Percentiles rank a stretch among this genome's conserved stretches.
phyloP scores from a whole-genome alignment of 257 asterid species.

The Fraxinus pennsylvanica region DNA sequence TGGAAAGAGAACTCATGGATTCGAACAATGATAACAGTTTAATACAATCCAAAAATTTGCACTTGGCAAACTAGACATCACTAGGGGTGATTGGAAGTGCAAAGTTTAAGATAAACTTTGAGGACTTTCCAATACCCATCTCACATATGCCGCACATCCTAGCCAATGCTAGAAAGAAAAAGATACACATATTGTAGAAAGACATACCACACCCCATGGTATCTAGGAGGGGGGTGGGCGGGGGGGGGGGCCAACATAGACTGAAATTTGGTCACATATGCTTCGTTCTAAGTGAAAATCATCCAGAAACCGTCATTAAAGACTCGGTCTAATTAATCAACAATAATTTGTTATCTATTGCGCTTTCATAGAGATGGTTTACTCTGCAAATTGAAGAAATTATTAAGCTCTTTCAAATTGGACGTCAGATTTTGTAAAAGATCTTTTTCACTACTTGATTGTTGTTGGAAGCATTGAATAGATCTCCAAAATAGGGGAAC shows the following conservation, averaged over 20 bases:
- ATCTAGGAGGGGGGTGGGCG: background rate
- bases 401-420: background rate
- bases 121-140: background rate
- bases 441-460: background rate
- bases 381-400: background rate
- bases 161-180: background rate
- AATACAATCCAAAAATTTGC: constrained; percentile 5
- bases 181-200: background rate
- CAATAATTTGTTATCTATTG: background rate
- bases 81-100: background rate
- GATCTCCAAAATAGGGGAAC: background rate
- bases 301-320: background rate
- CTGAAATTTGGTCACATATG: background rate
- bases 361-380: background rate
- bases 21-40: background rate
- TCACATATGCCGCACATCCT: background rate
- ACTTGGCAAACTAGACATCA: constrained; percentile 7
- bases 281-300: background rate
- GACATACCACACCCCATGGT: background rate
- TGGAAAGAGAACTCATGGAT: constrained; percentile 10
- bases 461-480: background rate
- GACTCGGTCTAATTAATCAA: background rate
- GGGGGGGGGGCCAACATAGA: background rate
- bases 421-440: background rate
- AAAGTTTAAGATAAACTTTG: background rate